These are phyloP conservation scores for Penicillium concentricum DNA, from an alignment of 2,329 filamentous ascomycete genomes.

Conservation along the genomic window DNA sequence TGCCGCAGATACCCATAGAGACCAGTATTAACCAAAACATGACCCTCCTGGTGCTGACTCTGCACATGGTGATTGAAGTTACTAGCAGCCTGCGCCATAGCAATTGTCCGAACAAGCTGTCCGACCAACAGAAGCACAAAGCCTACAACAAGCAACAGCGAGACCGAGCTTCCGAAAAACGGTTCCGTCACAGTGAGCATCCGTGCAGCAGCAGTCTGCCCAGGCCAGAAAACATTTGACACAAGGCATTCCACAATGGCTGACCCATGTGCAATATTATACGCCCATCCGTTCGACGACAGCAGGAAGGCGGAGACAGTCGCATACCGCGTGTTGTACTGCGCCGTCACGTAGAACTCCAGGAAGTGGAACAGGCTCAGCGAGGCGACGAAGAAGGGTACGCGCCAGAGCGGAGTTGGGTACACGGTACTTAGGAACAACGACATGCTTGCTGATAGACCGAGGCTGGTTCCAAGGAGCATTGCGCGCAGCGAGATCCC, in stretches of 20 bases:
- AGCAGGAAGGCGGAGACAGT: slow-evolving; percentile 77
- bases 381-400: slow-evolving; percentile 54
- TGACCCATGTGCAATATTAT: slow-evolving; percentile 75
- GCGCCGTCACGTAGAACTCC: slow-evolving; percentile 88
- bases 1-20: slow-evolving; percentile 77
- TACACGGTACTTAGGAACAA: slow-evolving; percentile 28
- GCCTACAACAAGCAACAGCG: slow-evolving; percentile 53
- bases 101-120: slow-evolving; percentile 72
- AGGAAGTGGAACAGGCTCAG: slow-evolving; percentile 90
- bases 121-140: slow-evolving; percentile 65
- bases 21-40: slow-evolving; percentile 79
- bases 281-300: slow-evolving; percentile 77
- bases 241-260: slow-evolving; percentile 70
- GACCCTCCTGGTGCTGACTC: slow-evolving; percentile 63
- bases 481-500: slow-evolving; percentile 49
- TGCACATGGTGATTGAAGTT: slow-evolving; percentile 93
- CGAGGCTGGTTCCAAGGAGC: slow-evolving; percentile 43
- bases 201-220: slow-evolving; percentile 26
- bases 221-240: slow-evolving; percentile 27
- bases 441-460: slow-evolving; percentile 32
- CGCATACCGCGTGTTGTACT: slow-evolving; percentile 74
- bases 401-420: slow-evolving; percentile 54
- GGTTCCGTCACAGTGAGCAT: slow-evolving; percentile 48
- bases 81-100: slow-evolving; percentile 84
- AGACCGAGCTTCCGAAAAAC: slow-evolving; percentile 27